These are phyloP conservation scores for Panaeolus papilionaceus DNA, from an alignment of 768 basidiomycete species.

Conservation along the genomic window DNA sequence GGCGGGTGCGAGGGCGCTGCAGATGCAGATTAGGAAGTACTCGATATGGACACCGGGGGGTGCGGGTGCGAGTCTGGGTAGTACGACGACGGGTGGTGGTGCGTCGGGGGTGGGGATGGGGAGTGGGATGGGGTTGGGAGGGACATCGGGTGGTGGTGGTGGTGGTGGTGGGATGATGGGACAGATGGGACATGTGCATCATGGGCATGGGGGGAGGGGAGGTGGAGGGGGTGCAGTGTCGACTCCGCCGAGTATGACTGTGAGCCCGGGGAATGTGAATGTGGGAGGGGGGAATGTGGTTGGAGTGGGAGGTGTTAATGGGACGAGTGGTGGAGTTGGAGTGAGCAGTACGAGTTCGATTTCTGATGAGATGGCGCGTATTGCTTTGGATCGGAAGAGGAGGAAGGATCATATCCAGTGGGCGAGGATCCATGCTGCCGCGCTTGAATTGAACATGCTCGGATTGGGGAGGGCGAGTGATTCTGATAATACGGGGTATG, in stretches of 20 bases:
- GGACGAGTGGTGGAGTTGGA: slow-evolving; percentile 14
- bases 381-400: slow-evolving; percentile 62
- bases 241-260: slow-evolving; percentile 9
- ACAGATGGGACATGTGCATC: background rate
- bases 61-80: background rate
- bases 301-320: slow-evolving; percentile 6
- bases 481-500: slow-evolving; percentile 48
- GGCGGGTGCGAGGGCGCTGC: slow-evolving; percentile 62
- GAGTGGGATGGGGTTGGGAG: no score
- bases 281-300: background rate
- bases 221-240: background rate
- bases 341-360: slow-evolving; percentile 41
- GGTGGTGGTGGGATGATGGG: slow-evolving; percentile 3
- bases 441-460: slow-evolving; percentile 63
- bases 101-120: background rate
- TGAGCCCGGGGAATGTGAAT: background rate
- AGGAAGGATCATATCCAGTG: slow-evolving; percentile 71
- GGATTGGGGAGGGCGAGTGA: slow-evolving; percentile 46
- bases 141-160: background rate
- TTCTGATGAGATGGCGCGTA: slow-evolving; percentile 67
- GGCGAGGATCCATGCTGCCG: slow-evolving; percentile 70
- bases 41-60: slow-evolving; percentile 54
- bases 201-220: background rate
- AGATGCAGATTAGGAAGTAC: slow-evolving; percentile 63
- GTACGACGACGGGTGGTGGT: background rate